Evolutionary conservation across 2,329 filamentous ascomycete species (phyloP), one percentile per base, ranked within the genome.

Genomic region (Ophiosphaerella herpotricha): DNA sequence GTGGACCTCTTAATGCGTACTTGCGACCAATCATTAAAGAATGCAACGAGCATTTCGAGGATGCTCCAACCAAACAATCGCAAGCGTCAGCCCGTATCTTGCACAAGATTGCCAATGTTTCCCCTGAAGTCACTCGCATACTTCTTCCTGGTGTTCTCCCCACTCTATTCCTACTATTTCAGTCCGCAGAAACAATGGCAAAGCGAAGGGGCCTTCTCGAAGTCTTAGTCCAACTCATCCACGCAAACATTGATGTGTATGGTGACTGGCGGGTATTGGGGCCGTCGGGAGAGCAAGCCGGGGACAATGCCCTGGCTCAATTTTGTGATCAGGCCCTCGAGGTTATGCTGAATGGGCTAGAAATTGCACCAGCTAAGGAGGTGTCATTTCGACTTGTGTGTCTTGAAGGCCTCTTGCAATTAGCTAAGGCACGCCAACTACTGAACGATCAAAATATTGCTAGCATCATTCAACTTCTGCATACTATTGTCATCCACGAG

Each of bases 61-160:
- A 88, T 63, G 85, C 86, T 6, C 85, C 85, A 38, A 85, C 85
- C 5, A 87, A 87, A 64, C 84, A 88, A 63, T 86, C 85, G 3
- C 83, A 83, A 61, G 84, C 84, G 8, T 80, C 84, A 3, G 84
- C 84, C 14, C 79, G 82, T 23, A 86, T 88, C 14, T 65, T 88
- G 13, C 75, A 79, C 33, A 80, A 79, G 6, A 71, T 86, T 9
- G 80, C 83, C 1, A 76, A 79, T 39, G 80, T 83, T 5, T 84
- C 83, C 14, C 69, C 77, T 1, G 68, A 78, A 14, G 78, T 85
- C 1, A 83, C 83, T 43, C 79, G 80, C 43, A 75, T 82, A 36
- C 68, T 87, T 8, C 72, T 84, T 8, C 78, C 82, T 60, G 78
- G 79, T 5, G 75, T 85, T 12, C 68, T 87, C 21, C 82, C 85